Base-by-base conservation (phyloP, 2,329 filamentous ascomycete species). In the Cryphonectria naterciae region DNA sequence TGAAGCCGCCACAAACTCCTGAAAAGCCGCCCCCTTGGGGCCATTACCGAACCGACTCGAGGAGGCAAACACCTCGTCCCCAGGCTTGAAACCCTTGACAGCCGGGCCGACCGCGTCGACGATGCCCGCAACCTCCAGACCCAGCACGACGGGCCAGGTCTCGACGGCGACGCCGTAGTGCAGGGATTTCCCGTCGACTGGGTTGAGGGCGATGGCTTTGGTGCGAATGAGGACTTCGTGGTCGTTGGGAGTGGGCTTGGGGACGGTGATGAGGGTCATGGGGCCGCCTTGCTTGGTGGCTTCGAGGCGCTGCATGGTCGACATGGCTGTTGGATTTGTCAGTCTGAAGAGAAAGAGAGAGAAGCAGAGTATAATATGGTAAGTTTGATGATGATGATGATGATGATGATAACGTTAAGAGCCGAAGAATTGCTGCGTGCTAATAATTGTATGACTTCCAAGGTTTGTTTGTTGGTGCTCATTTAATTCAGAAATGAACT, bases 141-240 rank as follows among this genome's bases (percentile, higher is more conserved):
- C 80, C 7, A 81, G 75, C 17, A 81, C 75, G 19, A 76, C 71
- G 10, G 80, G 80, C 78, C 79, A 81, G 2, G 70, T 54, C 32
- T 73, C 68, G 46, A 79, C 73, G 61, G 75, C 73, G 22, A 77
- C 73, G 2, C 78, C 79, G 10, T 77, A 73, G 56, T 77, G 67
- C 1, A 78, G 73, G 52, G 77, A 79, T 72, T 81, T 81, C 70
- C 74, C 77, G 62, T 82, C 80, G 1, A 80, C 74, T 0, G 75
- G 76, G 62, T 82, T 81, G 32, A 82, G 70, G 1, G 75, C 79
- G 15, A 81, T 74, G 15, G 78, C 78, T 35, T 76, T 76, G 35
- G 77, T 73, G 25, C 78, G 78, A 70, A 82, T 78, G 70, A 75
- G 72, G 13, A 82, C 73, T 72, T 81, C 78, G 3, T 74, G 67